phyloP scores from a whole-genome alignment of 225 moss, liverwort and hornwort species.

The Takakia lepidozioides region DNA sequence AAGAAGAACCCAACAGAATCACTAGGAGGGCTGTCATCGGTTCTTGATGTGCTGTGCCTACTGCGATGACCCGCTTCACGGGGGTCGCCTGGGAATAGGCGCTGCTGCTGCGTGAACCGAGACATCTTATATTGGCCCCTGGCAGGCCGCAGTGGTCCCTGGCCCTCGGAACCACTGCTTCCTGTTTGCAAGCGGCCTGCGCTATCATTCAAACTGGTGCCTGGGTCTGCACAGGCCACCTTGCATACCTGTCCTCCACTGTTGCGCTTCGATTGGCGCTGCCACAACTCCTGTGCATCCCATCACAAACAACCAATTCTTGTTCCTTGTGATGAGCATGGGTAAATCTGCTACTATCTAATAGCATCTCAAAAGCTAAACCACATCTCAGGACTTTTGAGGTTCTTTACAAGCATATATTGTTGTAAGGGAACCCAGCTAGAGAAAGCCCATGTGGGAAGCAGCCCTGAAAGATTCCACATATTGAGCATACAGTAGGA shows the following conservation, averaged over 20 bases:
- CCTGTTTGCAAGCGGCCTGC: conserved; percentile 44
- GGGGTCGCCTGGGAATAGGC: conserved; percentile 79
- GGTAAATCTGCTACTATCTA: too few relatives aligned
- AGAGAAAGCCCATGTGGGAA: too few relatives aligned
- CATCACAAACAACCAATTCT: background rate
- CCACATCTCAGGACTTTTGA: too few relatives aligned
- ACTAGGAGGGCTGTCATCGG: conserved; percentile 98
- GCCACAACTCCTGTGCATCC: conserved; percentile 54
- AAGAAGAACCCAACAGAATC: conserved; percentile 98
- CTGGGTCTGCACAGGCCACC: conserved; percentile 38
- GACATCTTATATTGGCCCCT: conserved; percentile 42
- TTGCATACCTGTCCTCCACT: conserved; percentile 29
- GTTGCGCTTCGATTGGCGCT: conserved; percentile 50
- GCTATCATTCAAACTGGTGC: conserved; percentile 41
- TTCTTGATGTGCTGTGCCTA: conserved; percentile 54
- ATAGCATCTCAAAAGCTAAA: too few relatives aligned
- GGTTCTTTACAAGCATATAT: too few relatives aligned
- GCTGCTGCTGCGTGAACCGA: conserved; percentile 53
- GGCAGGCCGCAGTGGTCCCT: conserved; percentile 44
- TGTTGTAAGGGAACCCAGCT: too few relatives aligned
- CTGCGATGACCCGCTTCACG: conserved; percentile 49
- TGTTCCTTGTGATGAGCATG: too few relatives aligned
- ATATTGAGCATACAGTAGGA: too few relatives aligned
- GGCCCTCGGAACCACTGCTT: conserved; percentile 58
- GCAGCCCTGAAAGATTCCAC: too few relatives aligned